Evolutionary conservation across 176 grass and related monocot genomes (phyloP).

Genomic region (Aegilops speltoides): DNA sequence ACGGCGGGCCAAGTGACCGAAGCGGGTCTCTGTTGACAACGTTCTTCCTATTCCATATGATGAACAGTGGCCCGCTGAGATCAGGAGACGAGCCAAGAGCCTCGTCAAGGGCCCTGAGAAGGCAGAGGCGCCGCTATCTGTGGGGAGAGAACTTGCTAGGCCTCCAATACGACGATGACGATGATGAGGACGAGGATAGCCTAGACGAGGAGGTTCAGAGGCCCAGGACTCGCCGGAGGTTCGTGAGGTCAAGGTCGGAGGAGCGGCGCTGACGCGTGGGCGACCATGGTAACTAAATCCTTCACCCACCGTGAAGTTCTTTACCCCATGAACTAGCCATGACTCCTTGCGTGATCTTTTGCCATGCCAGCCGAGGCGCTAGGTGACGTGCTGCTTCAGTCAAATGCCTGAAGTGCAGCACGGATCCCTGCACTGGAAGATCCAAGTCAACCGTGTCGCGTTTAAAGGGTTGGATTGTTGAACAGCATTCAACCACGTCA

Average conservation of each 20-base stretch:
- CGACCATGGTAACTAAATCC: slow-evolving; percentile 25
- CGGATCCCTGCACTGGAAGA: not conserved
- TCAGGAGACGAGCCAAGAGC: slow-evolving; percentile 46
- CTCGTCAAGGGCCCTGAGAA: slow-evolving; percentile 43
- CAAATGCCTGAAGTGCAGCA: not conserved
- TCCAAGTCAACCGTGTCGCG: not conserved
- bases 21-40: slow-evolving; percentile 58
- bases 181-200: slow-evolving; percentile 34
- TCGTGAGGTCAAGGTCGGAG: slow-evolving; percentile 56
- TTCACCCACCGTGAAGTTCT: slow-evolving; percentile 25
- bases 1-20: slow-evolving; percentile 43
- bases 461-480: not conserved
- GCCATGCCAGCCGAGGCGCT: slow-evolving; percentile 5
- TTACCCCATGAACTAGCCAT: slow-evolving; percentile 31
- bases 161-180: slow-evolving; percentile 44
- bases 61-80: slow-evolving; percentile 46
- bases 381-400: not conserved
- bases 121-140: slow-evolving; percentile 66
- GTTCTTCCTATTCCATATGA: slow-evolving; percentile 72
- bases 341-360: slow-evolving; percentile 22
- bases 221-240: slow-evolving; percentile 56
- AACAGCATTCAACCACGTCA: not conserved
- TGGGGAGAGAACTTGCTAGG: slow-evolving; percentile 85
- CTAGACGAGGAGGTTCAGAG: slow-evolving; percentile 60
- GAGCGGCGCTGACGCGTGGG: slow-evolving; percentile 29